Base-by-base conservation (phyloP, 306 rosid genomes). In the Vigna unguiculata region DNA sequence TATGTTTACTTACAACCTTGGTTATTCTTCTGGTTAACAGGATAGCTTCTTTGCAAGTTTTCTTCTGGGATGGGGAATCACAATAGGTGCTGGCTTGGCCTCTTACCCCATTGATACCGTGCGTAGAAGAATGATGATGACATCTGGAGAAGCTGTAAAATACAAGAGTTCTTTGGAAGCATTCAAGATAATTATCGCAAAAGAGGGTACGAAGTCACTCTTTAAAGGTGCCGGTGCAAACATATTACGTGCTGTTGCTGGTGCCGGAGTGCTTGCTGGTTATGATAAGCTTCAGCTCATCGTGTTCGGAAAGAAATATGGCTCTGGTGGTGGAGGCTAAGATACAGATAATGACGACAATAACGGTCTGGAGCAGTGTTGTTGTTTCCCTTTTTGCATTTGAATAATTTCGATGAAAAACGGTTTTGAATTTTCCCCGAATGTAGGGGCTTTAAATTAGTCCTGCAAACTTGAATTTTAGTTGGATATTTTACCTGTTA, bases 81-180 rank as follows among this genome's bases (percentile, higher is more conserved):
- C 97, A 6, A 87, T 91, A 36, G 91, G 93, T 77, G 93, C 97
- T 19, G 92, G 93, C 55, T 82, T 91, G 85, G 93, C 93, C 64
- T 87, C 97, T 65, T 91, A 91, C 80, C 96, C 96, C 10, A 70
- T 85, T 4, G 96, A 91, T 57, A 91, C 93, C 0, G 88, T 91
- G 49, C 93, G 96, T 22, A 88, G 96, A 86, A 87, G 96, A 54
- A 91, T 89, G 96, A 91, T 91, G 96, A 91, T 89, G 93, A 91
- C 96, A 41, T 91, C 96, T 2, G 96, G 96, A 22, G 96, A 91
- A 86, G 96, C 93, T 32, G 96, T 91, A 9, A 89, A 91, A 71
- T 91, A 91, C 79, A 86, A 80, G 5, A 89, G 91, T 84, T 89
- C 97, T 47, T 57, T 86, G 71, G 84, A 87, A 22, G 97, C 92